Base-by-base conservation (phyloP, 805 yeast genomes). In the Ogataea chonburiensis region DNA sequence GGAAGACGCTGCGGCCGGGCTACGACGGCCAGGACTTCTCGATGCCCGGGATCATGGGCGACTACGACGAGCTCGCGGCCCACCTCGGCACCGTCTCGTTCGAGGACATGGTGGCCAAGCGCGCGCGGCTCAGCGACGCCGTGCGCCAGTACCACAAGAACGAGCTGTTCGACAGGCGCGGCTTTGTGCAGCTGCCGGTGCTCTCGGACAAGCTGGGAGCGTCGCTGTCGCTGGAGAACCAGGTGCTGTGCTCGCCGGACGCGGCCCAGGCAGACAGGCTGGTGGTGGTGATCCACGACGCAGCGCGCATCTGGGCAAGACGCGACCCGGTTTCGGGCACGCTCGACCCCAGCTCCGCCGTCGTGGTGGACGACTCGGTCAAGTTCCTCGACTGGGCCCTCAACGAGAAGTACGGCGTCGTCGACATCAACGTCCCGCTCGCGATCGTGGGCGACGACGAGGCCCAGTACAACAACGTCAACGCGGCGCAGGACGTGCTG, bases 221-320 rank as follows among this genome's bases (percentile, higher is more conserved):
- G 17, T 76, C 83, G 2, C 48, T 67, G 5, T 75, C 73, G 22
- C 67, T 70, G 51, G 84, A 74, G 37, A 85, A 75, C 56, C 81
- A 75, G 49, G 77, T 81, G 9, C 55, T 86, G 30, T 80, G 89
- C n/a, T 73, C 89, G 10, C 80, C 86, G 8, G 72, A 77, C 37
- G 72, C 89, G 17, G 77, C 77, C 56, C 73, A 75, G 9, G 64
- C 79, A 24, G 72, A 76, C n/a, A 75, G 82, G 5, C 60, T 89
- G 5, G 64, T 88, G 7, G 65, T 91, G 7, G 58, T 86, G 5
- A 77, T 89, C 13, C 98, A 89, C 60, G 98, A 89, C 53, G 86
- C 97, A 3, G 86, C 96, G 5, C 89, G 87, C 41, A 72, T 93
- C 5, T 88, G 96, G 95, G 95, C 94, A 2, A 77, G 81, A 47